phyloP scores from a whole-genome alignment of 2,329 filamentous ascomycete genomes.

The Fusarium verrucosum region DNA sequence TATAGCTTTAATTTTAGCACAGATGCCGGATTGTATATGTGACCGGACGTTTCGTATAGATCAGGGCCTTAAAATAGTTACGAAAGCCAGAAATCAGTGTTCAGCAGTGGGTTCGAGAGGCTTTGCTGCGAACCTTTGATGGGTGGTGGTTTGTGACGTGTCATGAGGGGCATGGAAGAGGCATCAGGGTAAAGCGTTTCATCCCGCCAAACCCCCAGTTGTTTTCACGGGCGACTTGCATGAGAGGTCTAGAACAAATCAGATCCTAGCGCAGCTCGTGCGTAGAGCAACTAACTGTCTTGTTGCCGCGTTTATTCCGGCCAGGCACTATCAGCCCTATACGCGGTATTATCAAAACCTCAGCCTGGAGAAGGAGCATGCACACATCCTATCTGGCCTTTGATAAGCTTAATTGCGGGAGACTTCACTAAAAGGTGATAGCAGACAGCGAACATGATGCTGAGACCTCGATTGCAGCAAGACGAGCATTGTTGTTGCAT shows the following conservation, averaged over 20 bases:
- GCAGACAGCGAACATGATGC: background rate
- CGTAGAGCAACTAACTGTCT: constrained; percentile 4
- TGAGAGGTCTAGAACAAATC: constrained; percentile 19
- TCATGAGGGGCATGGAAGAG: constrained; percentile 41
- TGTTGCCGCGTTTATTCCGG: constrained; percentile 19
- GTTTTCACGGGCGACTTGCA: constrained; percentile 40
- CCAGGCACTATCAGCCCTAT: constrained; percentile 25
- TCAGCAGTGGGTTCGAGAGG: constrained; percentile 20
- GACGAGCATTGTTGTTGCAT: constrained; percentile 13
- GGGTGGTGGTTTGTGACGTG: constrained; percentile 42
- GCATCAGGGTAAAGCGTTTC: constrained; percentile 41
- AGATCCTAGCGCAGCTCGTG: constrained; percentile 33
- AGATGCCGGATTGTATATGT: too few species aligned
- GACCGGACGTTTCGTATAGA: too few species aligned
- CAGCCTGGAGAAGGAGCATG: background rate
- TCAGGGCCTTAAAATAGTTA: background rate
- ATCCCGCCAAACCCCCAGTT: constrained; percentile 39
- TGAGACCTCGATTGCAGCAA: constrained; percentile 8
- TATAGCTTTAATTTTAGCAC: too few species aligned
- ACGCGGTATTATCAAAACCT: constrained; percentile 4
- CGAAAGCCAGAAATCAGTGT: constrained; percentile 1
- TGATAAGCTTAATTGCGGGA: constrained; percentile 8
- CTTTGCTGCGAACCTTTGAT: constrained; percentile 38
- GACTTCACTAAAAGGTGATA: background rate
- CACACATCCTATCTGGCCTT: background rate